These are phyloP conservation scores for Podila epicladia DNA, from an alignment of 192 early-diverging fungal genomes.

Conservation along the genomic window DNA sequence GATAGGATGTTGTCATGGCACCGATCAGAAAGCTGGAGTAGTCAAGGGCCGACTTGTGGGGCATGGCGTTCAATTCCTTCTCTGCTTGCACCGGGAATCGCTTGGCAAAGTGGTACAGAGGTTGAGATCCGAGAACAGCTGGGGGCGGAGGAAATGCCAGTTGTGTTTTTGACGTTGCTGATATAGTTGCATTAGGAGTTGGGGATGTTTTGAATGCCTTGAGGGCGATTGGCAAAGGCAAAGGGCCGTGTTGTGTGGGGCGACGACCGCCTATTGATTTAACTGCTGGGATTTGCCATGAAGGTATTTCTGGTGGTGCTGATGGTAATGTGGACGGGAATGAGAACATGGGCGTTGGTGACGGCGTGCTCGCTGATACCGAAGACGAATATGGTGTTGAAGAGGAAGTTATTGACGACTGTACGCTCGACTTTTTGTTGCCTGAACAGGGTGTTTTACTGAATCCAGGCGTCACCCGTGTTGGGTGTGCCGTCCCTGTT, in stretches of 20 bases:
- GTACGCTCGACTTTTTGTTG: background rate
- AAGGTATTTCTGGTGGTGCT: background rate
- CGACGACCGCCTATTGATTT: background rate
- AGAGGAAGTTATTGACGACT: background rate
- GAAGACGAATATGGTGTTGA: background rate
- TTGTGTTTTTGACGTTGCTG: slow-evolving; percentile 4
- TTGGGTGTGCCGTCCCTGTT: background rate
- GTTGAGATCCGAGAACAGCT: slow-evolving; percentile 38
- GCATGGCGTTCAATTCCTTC: slow-evolving; percentile 27
- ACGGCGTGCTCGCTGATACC: background rate
- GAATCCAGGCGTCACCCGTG: background rate
- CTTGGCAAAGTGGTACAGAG: slow-evolving; percentile 36
- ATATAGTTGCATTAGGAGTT: background rate
- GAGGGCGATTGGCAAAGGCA: slow-evolving; percentile 37
- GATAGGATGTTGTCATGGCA: slow-evolving; percentile 33
- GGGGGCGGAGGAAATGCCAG: slow-evolving; percentile 22
- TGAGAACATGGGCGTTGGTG: background rate
- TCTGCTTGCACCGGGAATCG: slow-evolving; percentile 42
- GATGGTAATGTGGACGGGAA: background rate
- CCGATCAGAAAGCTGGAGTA: slow-evolving; percentile 48
- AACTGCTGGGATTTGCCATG: background rate
- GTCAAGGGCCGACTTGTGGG: slow-evolving; percentile 33
- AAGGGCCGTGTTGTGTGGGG: slow-evolving; percentile 1
- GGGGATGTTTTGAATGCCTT: slow-evolving; percentile 2
- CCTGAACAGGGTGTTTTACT: background rate